Percentiles rank a stretch among this genome's conserved stretches.
Conservation (phyloP, 2,329 filamentous ascomycete genomes). For the Claviceps humidiphila region DNA sequence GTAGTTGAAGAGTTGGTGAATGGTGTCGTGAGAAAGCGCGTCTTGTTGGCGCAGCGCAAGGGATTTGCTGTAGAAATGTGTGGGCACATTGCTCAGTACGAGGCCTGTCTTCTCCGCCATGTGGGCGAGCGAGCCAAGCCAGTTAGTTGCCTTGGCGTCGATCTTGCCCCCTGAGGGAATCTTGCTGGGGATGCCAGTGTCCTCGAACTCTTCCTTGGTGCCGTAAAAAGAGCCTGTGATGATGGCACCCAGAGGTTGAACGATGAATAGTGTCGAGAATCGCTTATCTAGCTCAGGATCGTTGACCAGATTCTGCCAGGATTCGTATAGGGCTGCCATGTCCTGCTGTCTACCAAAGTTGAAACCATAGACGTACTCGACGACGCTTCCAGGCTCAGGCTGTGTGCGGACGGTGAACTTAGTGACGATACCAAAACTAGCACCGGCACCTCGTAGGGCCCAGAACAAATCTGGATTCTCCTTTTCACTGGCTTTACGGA, state of each 20-base stretch:
- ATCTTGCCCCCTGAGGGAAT: constrained; percentile 29
- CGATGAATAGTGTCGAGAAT: constrained; percentile 43
- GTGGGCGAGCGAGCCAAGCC: constrained; percentile 44
- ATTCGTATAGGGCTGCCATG: constrained; percentile 35
- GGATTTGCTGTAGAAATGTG: constrained; percentile 44
- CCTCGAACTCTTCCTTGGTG: constrained; percentile 39
- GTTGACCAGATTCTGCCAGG: constrained; percentile 44
- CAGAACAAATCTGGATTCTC: constrained; percentile 42
- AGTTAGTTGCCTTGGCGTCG: constrained; percentile 43
- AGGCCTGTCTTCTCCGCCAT: constrained; percentile 36
- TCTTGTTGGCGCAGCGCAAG: constrained; percentile 38
- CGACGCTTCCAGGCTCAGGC: constrained; percentile 37
- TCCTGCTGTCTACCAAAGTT: constrained; percentile 33
- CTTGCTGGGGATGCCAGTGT: constrained; percentile 32
- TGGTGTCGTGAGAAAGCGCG: constrained; percentile 29
- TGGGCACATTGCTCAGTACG: constrained; percentile 31
- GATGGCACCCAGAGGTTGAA: constrained; percentile 38
- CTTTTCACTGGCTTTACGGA: constrained; percentile 32
- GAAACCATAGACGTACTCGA: constrained; percentile 46
- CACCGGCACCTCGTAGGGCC: constrained; percentile 42
- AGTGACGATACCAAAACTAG: constrained; percentile 43
- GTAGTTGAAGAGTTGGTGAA: constrained; percentile 39
- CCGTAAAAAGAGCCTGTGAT: constrained; percentile 51
- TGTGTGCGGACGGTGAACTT: constrained; percentile 44
- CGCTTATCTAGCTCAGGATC: constrained; percentile 43